Evolutionary conservation across 805 yeast species (phyloP).

Genomic region (Saturnispora quitensis): DNA sequence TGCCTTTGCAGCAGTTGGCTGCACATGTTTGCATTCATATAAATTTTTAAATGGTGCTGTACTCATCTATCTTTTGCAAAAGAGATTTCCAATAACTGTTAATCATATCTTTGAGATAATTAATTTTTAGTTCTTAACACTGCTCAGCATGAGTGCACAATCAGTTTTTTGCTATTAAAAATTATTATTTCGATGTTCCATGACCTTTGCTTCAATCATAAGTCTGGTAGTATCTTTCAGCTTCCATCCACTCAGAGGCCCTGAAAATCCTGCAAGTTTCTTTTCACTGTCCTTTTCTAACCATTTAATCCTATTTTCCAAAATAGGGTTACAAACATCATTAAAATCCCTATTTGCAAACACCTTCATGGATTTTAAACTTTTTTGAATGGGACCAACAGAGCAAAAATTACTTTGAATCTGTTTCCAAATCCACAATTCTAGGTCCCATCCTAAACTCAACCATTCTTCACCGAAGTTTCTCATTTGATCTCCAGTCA

Average conservation of each 20-base stretch:
- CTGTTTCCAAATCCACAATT: conserved; percentile 20
- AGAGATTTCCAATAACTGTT: background rate
- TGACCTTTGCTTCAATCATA: background rate
- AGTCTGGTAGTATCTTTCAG: conserved; percentile 6
- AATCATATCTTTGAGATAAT: background rate
- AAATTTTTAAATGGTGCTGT: conserved; percentile 22
- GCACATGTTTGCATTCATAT: conserved; percentile 35
- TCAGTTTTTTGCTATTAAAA: background rate
- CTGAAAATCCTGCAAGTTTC: background rate
- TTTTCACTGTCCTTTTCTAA: conserved; percentile 15
- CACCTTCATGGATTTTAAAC: conserved; percentile 12
- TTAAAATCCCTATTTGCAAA: conserved; percentile 17
- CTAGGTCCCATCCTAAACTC: conserved; percentile 19
- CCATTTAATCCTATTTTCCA: conserved; percentile 21
- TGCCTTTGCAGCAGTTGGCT: conserved; percentile 33
- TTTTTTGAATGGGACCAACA: background rate
- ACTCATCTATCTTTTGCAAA: background rate
- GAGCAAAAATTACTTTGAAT: conserved; percentile 18
- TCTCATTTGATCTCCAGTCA: conserved; percentile 14
- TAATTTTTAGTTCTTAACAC: background rate
- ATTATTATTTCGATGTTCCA: background rate
- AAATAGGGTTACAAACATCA: conserved; percentile 15
- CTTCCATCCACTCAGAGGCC: conserved; percentile 9
- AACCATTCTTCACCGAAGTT: conserved; percentile 21
- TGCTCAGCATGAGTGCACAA: background rate